These are phyloP conservation scores for Cordyceps militaris DNA, from an alignment of 2,329 filamentous ascomycete genomes.

Conservation along the genomic window DNA sequence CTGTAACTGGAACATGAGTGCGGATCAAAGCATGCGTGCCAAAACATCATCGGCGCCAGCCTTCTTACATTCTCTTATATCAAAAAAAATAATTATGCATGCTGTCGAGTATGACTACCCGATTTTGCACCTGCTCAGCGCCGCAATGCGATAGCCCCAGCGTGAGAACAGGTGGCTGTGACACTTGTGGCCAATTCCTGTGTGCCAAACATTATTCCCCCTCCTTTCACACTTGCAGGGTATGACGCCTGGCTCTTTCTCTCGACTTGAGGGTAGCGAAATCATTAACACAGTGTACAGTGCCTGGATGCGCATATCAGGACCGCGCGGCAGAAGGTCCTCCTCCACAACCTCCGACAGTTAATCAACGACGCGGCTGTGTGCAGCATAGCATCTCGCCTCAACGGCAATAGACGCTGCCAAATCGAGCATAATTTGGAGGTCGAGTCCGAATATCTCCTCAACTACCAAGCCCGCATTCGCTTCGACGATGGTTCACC, in stretches of 20 bases:
- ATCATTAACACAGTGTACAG: too few relatives aligned
- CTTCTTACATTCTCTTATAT: not conserved
- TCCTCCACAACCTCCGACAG: not conserved
- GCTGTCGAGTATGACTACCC: not conserved
- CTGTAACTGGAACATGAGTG: too few relatives aligned
- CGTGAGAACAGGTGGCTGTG: not conserved
- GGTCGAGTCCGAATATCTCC: constrained; percentile 16
- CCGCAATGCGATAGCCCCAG: not conserved
- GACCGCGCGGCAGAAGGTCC: not conserved
- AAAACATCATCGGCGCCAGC: not conserved
- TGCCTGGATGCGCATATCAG: not conserved
- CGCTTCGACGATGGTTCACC: not conserved
- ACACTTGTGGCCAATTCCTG: not conserved
- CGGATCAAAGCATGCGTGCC: not conserved
- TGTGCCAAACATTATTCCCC: not conserved
- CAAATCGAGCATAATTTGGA: not conserved
- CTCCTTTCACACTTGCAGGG: not conserved
- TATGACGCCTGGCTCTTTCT: not conserved
- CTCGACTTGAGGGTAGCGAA: too few relatives aligned
- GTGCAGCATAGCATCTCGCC: not conserved
- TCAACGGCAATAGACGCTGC: not conserved
- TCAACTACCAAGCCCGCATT: not conserved
- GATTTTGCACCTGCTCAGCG: not conserved
- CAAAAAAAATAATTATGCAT: not conserved
- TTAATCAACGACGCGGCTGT: not conserved